Evolutionary conservation across 75 land plant species (phyloP).

Genomic region (Pinus albicaulis): DNA sequence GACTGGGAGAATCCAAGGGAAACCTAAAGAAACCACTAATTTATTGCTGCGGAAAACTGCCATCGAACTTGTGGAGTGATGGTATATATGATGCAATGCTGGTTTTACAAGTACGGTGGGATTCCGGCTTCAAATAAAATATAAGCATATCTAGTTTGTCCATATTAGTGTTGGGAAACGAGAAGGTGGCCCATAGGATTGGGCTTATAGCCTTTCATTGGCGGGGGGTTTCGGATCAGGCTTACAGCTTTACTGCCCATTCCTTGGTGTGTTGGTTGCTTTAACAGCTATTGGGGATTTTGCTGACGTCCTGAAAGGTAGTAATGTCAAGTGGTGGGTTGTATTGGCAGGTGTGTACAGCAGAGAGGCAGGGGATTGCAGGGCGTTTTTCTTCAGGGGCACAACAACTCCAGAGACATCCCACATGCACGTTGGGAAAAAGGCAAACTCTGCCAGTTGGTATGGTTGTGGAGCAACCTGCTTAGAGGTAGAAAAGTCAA

Average conservation of each 20-base stretch:
- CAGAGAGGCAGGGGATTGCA: background rate
- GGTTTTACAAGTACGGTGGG: too few relatives aligned
- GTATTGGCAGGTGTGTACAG: slow-evolving; percentile 3
- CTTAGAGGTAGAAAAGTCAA: slow-evolving; percentile 1
- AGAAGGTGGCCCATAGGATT: background rate
- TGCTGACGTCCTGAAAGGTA: background rate
- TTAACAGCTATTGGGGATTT: background rate
- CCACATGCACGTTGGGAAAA: slow-evolving; percentile 11
- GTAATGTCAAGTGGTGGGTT: background rate
- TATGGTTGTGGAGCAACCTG: background rate
- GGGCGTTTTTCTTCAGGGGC: background rate
- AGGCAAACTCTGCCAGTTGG: slow-evolving; percentile 9
- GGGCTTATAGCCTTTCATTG: background rate
- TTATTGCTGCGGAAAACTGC: background rate
- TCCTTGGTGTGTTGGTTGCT: background rate
- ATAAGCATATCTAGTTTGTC: too few relatives aligned
- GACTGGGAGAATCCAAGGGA: background rate
- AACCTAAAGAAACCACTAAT: background rate
- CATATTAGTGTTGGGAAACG: background rate
- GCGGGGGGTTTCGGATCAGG: background rate
- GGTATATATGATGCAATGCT: too few relatives aligned
- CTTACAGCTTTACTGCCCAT: background rate
- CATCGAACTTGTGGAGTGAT: too few relatives aligned
- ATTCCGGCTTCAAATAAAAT: too few relatives aligned
- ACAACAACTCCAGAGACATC: background rate